A percentile compares a stretch with the other conserved stretches of the same genome.
These are phyloP conservation scores for Chalciporus sp. DNA, from an alignment of 1,284 basidiomycete species.

Conservation along the genomic window DNA sequence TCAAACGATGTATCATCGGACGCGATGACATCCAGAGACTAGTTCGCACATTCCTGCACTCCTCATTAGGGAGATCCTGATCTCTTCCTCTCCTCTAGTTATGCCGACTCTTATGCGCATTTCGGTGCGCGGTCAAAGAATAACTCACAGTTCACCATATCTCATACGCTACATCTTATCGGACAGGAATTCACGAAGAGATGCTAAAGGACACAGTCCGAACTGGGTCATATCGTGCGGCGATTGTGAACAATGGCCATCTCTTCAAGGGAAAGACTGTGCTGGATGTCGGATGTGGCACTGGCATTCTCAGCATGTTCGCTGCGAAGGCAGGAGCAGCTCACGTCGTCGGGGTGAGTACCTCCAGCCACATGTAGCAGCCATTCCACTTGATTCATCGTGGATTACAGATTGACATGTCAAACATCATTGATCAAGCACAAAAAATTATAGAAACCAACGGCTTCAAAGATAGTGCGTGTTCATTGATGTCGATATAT, in stretches of 20 bases:
- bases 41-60: slow-evolving; percentile 56
- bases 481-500: background rate
- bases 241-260: slow-evolving; percentile 94
- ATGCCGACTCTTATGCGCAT: slow-evolving; percentile 93
- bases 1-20: slow-evolving; percentile 36
- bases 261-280: slow-evolving; percentile 97
- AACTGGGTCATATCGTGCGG: slow-evolving; percentile 92
- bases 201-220: slow-evolving; percentile 99
- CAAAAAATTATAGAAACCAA: slow-evolving; percentile 96
- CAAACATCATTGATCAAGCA: slow-evolving; percentile 99
- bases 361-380: background rate
- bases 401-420: slow-evolving; percentile 90
- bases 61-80: slow-evolving; percentile 31
- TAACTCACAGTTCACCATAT: slow-evolving; percentile 1
- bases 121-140: slow-evolving; percentile 64
- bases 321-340: slow-evolving; percentile 97
- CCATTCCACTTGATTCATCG: slow-evolving; percentile 12
- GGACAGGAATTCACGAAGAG: slow-evolving; percentile 92
- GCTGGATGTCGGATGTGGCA: slow-evolving; percentile 98
- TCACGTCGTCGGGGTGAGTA: slow-evolving; percentile 88
- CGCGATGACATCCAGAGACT: slow-evolving; percentile 79
- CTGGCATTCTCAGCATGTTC: slow-evolving; percentile 99
- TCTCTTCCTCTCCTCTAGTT: slow-evolving; percentile 50
- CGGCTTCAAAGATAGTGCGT: slow-evolving; percentile 91
- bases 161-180: slow-evolving; percentile 9